phyloP scores from a whole-genome alignment of 495 filamentous ascomycete species.

The Xylaria flabelliformis region DNA sequence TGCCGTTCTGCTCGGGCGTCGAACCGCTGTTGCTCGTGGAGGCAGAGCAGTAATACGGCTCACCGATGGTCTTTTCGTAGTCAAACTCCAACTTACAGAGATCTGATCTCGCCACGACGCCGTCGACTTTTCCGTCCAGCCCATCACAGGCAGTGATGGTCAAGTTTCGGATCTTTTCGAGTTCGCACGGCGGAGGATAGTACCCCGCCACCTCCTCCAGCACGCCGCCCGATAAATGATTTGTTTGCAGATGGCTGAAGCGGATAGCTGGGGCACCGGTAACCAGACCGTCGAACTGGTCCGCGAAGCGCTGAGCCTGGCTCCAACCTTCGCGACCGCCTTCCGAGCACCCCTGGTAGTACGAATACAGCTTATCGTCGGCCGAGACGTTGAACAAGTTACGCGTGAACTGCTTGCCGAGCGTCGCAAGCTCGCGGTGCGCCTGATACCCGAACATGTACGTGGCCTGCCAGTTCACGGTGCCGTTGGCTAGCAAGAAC shows the following conservation, averaged over 20 bases:
- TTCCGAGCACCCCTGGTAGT: slow-evolving; percentile 47
- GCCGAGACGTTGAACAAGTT: slow-evolving; percentile 40
- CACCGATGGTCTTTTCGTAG: slow-evolving; percentile 52
- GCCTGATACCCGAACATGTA: slow-evolving; percentile 46
- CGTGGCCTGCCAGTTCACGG: slow-evolving; percentile 48
- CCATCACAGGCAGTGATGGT: slow-evolving; percentile 42
- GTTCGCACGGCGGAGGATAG: slow-evolving; percentile 33
- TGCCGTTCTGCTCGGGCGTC: slow-evolving; percentile 54
- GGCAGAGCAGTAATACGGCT: slow-evolving; percentile 58
- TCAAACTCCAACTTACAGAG: slow-evolving; percentile 28
- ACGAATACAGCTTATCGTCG: slow-evolving; percentile 36
- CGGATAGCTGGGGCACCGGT: slow-evolving; percentile 35
- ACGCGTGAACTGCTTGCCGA: slow-evolving; percentile 33
- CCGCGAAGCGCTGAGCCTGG: slow-evolving; percentile 45
- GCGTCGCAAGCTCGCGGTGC: slow-evolving; percentile 34
- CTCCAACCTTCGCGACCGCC: slow-evolving; percentile 46
- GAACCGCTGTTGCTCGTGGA: slow-evolving; percentile 22
- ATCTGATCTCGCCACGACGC: slow-evolving; percentile 34
- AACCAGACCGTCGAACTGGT: slow-evolving; percentile 43
- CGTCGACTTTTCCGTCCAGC: slow-evolving; percentile 41
- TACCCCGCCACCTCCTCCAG: slow-evolving; percentile 25
- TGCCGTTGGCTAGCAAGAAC: slow-evolving; percentile 49
- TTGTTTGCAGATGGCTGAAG: slow-evolving; percentile 53
- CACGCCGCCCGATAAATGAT: slow-evolving; percentile 52
- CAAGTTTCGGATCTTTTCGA: slow-evolving; percentile 36